Evolutionary conservation across 768 basidiomycete species (phyloP), one percentile per base, ranked within the genome.

Genomic region (Mycena kentingensis): DNA sequence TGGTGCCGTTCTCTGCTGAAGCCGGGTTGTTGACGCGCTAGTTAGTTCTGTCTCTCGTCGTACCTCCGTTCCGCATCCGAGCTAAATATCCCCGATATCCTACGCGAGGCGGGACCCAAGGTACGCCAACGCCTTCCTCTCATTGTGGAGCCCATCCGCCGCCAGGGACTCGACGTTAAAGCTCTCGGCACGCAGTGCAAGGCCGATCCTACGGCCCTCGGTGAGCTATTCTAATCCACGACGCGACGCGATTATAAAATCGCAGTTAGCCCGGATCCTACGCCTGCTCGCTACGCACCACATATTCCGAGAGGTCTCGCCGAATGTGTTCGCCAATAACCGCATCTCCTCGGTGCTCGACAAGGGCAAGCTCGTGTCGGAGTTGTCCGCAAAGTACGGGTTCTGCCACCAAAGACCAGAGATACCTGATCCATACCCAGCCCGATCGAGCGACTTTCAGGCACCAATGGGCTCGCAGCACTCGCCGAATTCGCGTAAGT

Each of bases 221-320:
- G 69, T 70, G 37, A 32, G 63, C n/a, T n/a, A n/a, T n/a, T n/a
- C n/a, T n/a, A n/a, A n/a, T n/a, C n/a, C n/a, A n/a, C n/a, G n/a
- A n/a, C n/a, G n/a, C n/a, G n/a, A n/a, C n/a, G n/a, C n/a, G n/a
- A n/a, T n/a, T n/a, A n/a, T n/a, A n/a, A n/a, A n/a, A n/a, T n/a
- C n/a, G n/a, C n/a, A n/a, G n/a, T n/a, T n/a, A 42, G 41, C 8
- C 12, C 63, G 67, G n/a, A 42, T 62, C 37, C 55, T 70, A 5
- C 63, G 69, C 11, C 52, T 61, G 12, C 63, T 69, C 21, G 65
- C 67, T 13, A 60, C 63, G 0, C 55, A 60, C 32, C 65, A 68
- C 39, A 57, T 69, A 35, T 69, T 66, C 54, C 34, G 24, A 24
- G 69, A 70, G 42, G 52, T 63, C 31, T 54, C 25, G 5, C 65